A percentile compares a stretch with the other conserved stretches of the same genome.
phyloP scores from a whole-genome alignment of 106 monocot genomes.

The Allium sativum region DNA sequence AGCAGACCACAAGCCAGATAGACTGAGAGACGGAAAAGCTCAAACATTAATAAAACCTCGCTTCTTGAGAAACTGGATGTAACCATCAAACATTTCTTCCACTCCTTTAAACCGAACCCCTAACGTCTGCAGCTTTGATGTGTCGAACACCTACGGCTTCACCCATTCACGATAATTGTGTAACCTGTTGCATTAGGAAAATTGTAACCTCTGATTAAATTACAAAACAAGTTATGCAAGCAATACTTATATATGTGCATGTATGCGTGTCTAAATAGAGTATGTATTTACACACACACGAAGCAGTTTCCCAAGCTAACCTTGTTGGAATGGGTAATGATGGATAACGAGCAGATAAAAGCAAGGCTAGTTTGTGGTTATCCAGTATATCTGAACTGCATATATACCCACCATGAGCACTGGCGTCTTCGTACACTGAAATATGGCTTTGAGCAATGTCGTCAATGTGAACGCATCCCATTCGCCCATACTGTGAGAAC shows the following conservation, averaged over 20 bases:
- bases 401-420: slow-evolving; percentile 61
- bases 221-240: too few species aligned
- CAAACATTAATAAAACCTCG: slow-evolving; percentile 17
- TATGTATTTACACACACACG: too few species aligned
- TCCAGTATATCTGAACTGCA: slow-evolving; percentile 68
- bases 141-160: slow-evolving; percentile 27
- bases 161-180: not conserved
- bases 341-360: slow-evolving; percentile 43
- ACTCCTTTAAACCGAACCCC: slow-evolving; percentile 50
- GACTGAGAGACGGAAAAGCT: too few species aligned
- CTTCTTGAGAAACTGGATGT: slow-evolving; percentile 50
- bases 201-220: too few species aligned
- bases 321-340: slow-evolving; percentile 46
- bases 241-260: too few species aligned
- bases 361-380: slow-evolving; percentile 30
- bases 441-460: slow-evolving; percentile 80
- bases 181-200: too few species aligned
- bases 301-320: slow-evolving; percentile 11
- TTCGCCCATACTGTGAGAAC: slow-evolving; percentile 58
- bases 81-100: slow-evolving; percentile 68
- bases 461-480: slow-evolving; percentile 87
- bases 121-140: slow-evolving; percentile 33
- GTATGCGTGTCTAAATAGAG: too few species aligned
- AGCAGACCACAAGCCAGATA: too few species aligned
- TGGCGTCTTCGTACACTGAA: slow-evolving; percentile 44